Base-by-base conservation (phyloP, 1,139 yeast genomes). In the Yamadazyma mexicana region DNA sequence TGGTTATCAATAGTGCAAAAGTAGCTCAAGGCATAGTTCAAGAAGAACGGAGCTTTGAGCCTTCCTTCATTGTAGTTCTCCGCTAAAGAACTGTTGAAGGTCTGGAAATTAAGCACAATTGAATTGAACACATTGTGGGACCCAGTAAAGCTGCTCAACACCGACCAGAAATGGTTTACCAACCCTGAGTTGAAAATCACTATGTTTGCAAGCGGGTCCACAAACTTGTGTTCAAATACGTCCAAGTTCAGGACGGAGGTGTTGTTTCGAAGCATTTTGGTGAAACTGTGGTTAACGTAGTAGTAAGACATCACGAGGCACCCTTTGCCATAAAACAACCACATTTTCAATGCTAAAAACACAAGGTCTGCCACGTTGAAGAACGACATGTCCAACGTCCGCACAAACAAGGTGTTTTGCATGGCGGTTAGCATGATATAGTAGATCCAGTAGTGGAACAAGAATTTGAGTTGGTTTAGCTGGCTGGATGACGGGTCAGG, bases 291-390 rank as follows among this genome's bases (percentile, higher is more conserved):
- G 34, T 39, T 39, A 12, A 41, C 15, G 34, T 49, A 46, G 33
- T 49, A 50, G 32, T 50, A 48, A 9, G 48, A 55, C 5, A 57
- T 17, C 4, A 56, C 49, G 17, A 58, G 46, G 39, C 62, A 58
- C 1, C 62, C 66, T 40, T 60, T 61, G 29, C 53, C 50, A 40
- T 56, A 61, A 39, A 61, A 59, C 26, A 61, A 47, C 66, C 66
- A 61, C 11, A 54, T 25, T 35, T 56, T 58, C 4, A 53, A 12
- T 1, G 38, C 29, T 17, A 53, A 48, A 25, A 50, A 47, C 9
- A 39, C 5, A 3, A 52, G 8, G 6, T 22, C 25, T 7, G 18
- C 12, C n/a, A 33, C 17, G 31, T 44, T 42, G 16, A 43, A 43
- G 16, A 40, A 23, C 5, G 52, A 44, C n/a, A 40, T 17, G 29